phyloP scores from a whole-genome alignment of 306 rosid species.

The Canavalia gladiata region DNA sequence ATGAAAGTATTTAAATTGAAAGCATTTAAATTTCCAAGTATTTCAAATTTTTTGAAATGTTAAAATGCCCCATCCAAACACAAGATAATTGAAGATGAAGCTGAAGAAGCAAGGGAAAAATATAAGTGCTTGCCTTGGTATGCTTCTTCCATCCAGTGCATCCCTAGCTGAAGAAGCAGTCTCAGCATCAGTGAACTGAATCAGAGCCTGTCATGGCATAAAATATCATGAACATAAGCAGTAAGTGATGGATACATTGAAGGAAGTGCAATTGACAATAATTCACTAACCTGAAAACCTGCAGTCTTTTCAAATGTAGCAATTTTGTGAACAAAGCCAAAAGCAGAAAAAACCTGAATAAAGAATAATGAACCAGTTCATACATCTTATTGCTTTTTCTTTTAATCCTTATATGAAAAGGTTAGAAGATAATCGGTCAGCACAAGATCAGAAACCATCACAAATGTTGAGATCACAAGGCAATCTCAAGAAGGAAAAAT shows the following conservation, averaged over 20 bases:
- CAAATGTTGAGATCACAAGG: conserved; percentile 47
- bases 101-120: conserved; percentile 8
- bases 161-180: conserved; percentile 87
- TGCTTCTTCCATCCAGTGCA: conserved; percentile 94
- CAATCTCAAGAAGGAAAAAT: conserved; percentile 50
- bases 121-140: conserved; percentile 72
- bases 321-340: conserved; percentile 91
- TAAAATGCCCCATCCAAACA: too few species aligned
- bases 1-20: background rate
- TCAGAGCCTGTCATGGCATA: conserved; percentile 71
- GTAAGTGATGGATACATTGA: background rate
- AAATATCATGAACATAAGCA: conserved; percentile 16
- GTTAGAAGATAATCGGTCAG: conserved; percentile 9
- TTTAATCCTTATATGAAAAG: background rate
- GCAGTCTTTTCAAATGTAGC: conserved; percentile 97
- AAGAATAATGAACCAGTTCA: conserved; percentile 39
- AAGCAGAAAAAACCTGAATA: conserved; percentile 87
- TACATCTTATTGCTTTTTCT: conserved; percentile 22
- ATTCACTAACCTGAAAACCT: conserved; percentile 83
- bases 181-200: conserved; percentile 87
- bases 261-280: conserved; percentile 35
- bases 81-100: conserved; percentile 7
- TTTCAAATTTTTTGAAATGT: too few species aligned
- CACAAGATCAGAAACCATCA: conserved; percentile 45
- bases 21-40: background rate